Evolutionary conservation across 306 rosid species (phyloP).

Genomic region (Trifolium pratense): DNA sequence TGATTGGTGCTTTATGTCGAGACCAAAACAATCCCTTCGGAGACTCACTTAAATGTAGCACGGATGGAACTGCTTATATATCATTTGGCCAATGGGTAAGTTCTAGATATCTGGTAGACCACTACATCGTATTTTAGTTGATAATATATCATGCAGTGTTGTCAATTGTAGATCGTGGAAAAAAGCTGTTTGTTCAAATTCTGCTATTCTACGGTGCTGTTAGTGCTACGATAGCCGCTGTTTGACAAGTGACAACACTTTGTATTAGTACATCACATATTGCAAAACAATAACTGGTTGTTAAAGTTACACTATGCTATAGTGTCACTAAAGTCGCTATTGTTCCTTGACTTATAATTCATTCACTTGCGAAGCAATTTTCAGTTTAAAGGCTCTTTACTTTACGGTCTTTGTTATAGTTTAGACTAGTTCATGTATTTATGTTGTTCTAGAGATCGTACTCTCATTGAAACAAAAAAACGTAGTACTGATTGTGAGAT

Average conservation of each 20-base stretch:
- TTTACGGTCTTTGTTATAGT: background rate
- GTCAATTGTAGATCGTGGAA: background rate
- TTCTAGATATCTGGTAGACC: conserved; percentile 32
- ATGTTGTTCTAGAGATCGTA: conserved; percentile 22
- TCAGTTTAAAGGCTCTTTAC: conserved; percentile 6
- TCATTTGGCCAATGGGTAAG: conserved; percentile 99
- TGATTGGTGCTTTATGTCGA: conserved; percentile 89
- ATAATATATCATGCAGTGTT: conserved; percentile 5
- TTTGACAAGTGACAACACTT: no score
- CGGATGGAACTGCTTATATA: conserved; percentile 91
- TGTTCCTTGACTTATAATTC: conserved; percentile 21
- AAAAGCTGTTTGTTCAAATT: background rate
- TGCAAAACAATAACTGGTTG: background rate
- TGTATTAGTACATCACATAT: no score
- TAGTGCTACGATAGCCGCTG: background rate
- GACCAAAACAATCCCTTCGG: conserved; percentile 86
- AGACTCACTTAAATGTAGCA: conserved; percentile 71
- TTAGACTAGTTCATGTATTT: conserved; percentile 13
- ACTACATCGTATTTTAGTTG: conserved; percentile 4
- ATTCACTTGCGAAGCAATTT: conserved; percentile 15
- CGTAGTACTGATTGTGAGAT: conserved; percentile 19
- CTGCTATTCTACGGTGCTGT: background rate
- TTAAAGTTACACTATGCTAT: background rate
- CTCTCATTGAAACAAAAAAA: conserved; percentile 1
- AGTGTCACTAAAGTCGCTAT: background rate